A percentile compares a stretch with the other conserved stretches of the same genome.
Evolutionary conservation across 2,329 filamentous ascomycete genomes (phyloP).

Genomic region (Phyllosticta citribraziliensis): DNA sequence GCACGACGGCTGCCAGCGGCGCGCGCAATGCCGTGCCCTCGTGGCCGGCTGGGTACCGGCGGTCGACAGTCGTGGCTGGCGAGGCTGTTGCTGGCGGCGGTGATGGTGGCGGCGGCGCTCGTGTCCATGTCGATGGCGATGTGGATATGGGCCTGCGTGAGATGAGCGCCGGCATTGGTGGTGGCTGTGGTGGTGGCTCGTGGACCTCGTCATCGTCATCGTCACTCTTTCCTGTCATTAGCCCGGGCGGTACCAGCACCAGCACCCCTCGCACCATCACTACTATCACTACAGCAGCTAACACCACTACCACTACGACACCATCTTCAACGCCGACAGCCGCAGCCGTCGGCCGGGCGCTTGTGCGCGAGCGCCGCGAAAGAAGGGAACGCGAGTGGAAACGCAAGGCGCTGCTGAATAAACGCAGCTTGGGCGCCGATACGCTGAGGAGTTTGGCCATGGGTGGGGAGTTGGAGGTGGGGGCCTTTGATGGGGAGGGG

Average conservation of each 20-base stretch:
- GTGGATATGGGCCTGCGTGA: not conserved
- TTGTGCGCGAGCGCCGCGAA: not conserved
- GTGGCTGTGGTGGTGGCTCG: too few species aligned
- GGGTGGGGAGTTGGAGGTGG: not conserved
- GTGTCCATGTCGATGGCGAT: too few species aligned
- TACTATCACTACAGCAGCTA: too few species aligned
- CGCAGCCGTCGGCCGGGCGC: not conserved
- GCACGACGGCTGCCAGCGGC: not conserved
- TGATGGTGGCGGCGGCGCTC: not conserved
- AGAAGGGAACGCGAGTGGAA: constrained; percentile 17
- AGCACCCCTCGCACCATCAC: too few species aligned
- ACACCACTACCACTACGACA: too few species aligned
- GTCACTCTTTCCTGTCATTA: too few species aligned
- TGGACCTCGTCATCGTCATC: too few species aligned
- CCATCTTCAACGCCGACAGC: not conserved
- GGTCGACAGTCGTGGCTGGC: not conserved
- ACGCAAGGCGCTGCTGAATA: constrained; percentile 27
- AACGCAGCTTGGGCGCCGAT: constrained; percentile 31
- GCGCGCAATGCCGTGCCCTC: not conserved
- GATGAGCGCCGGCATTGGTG: not conserved
- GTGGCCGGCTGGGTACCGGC: constrained; percentile 6
- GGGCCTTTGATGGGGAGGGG: too few species aligned
- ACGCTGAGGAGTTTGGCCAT: constrained; percentile 26
- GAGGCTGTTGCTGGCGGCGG: not conserved
- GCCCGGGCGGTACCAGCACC: too few species aligned